Evolutionary conservation across 129 eudicot species (phyloP).

Genomic region (Silybum marianum): DNA sequence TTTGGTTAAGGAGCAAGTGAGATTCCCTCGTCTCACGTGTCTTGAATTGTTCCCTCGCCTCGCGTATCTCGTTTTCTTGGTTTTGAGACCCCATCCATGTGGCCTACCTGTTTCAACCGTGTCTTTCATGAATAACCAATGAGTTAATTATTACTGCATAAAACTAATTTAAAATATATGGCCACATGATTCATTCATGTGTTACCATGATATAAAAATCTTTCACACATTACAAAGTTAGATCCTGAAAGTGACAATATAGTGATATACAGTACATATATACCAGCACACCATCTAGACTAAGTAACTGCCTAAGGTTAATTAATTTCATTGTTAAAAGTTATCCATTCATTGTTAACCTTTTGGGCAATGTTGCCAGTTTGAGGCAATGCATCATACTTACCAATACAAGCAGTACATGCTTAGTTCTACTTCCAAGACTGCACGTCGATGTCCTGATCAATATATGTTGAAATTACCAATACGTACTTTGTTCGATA

Average conservation of each 20-base stretch:
- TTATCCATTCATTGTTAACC: too few relatives aligned
- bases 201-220: background rate
- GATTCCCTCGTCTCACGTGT: slow-evolving; percentile 18
- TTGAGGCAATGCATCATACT: background rate
- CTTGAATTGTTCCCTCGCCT: slow-evolving; percentile 3
- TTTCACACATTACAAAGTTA: background rate
- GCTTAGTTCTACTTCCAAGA: background rate
- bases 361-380: background rate
- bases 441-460: background rate
- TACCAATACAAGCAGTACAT: background rate
- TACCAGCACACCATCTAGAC: background rate
- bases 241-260: background rate
- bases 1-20: slow-evolving; percentile 23
- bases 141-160: background rate
- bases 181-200: background rate
- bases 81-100: slow-evolving; percentile 20
- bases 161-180: background rate
- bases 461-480: background rate
- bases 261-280: too few relatives aligned
- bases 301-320: background rate
- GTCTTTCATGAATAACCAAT: background rate
- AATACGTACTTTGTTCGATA: too few relatives aligned
- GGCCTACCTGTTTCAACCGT: slow-evolving; percentile 26
- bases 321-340: background rate
- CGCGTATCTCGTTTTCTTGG: background rate